A percentile compares a stretch with the other conserved stretches of the same genome.
These are phyloP conservation scores for Neospora caninum DNA, from an alignment of 169 alveolate genomes.

Conservation along the genomic window DNA sequence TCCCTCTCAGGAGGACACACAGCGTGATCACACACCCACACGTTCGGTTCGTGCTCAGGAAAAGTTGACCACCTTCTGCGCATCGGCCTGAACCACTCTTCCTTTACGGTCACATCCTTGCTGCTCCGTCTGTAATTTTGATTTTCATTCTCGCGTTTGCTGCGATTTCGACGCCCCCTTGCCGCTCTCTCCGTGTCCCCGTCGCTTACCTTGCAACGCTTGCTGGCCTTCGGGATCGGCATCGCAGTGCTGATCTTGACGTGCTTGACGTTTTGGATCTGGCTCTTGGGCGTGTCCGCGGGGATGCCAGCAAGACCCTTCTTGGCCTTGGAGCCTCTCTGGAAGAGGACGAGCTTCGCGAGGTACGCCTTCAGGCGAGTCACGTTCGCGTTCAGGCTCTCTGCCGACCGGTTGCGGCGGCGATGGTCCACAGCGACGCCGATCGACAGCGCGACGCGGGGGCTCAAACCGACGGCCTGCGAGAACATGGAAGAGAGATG, in stretches of 20 bases:
- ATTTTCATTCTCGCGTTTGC: too few species aligned
- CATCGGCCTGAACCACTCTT: too few species aligned
- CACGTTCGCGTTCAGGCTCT: conserved; percentile 93
- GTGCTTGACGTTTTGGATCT: conserved; percentile 67
- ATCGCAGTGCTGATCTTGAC: conserved; percentile 35
- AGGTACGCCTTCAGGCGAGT: conserved; percentile 95
- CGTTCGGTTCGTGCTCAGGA: too few species aligned
- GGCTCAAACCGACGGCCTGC: conserved; percentile 91
- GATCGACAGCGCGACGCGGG: conserved; percentile 95
- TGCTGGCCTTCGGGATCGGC: conserved; percentile 49
- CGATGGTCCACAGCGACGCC: conserved; percentile 99
- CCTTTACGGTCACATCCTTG: too few species aligned
- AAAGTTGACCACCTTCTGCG: too few species aligned
- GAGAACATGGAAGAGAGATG: too few species aligned
- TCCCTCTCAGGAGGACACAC: too few species aligned
- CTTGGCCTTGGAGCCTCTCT: conserved; percentile 93
- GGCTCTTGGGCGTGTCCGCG: conserved; percentile 73
- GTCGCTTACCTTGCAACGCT: conserved; percentile 23
- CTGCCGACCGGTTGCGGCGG: conserved; percentile 94
- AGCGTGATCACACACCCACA: too few species aligned
- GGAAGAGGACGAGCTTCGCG: conserved; percentile 94
- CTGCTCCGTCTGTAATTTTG: too few species aligned
- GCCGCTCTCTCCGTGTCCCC: too few species aligned
- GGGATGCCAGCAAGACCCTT: conserved; percentile 88
- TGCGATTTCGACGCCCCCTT: too few species aligned